These are phyloP conservation scores for Stachybotrys chartarum DNA, from an alignment of 2,329 filamentous ascomycete genomes.

Conservation along the genomic window DNA sequence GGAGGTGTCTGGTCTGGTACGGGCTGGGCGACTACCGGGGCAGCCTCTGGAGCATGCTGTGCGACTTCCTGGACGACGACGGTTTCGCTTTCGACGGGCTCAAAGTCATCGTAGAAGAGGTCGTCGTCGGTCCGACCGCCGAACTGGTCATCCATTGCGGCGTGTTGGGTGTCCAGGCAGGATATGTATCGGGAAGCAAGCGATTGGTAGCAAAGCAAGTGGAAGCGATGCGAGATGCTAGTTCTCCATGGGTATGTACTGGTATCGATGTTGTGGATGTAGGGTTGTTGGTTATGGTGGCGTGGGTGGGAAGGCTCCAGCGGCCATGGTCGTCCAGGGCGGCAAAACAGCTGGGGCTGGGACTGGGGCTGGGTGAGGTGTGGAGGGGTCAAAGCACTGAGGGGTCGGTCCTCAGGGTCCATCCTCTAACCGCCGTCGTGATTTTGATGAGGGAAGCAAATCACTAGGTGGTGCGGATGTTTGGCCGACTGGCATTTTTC, in stretches of 20 bases:
- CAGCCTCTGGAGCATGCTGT: slow-evolving; percentile 9
- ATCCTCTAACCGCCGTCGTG: no score
- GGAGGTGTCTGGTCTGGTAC: slow-evolving; percentile 4
- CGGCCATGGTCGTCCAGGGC: no score
- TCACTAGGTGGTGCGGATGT: no score
- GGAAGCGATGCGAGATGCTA: not conserved
- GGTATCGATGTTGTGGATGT: not conserved
- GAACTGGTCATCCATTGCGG: slow-evolving; percentile 52
- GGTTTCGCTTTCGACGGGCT: slow-evolving; percentile 38
- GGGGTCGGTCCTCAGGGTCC: no score
- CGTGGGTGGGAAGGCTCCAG: no score
- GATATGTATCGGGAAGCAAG: not conserved
- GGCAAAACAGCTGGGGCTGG: no score
- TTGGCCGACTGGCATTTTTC: no score
- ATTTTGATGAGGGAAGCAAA: no score
- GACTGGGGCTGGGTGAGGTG: no score
- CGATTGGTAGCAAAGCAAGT: not conserved
- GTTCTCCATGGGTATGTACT: no score
- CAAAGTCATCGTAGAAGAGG: slow-evolving; percentile 56
- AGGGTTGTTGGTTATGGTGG: not conserved
- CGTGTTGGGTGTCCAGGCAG: not conserved
- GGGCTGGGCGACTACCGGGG: slow-evolving; percentile 5
- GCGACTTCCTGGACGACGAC: slow-evolving; percentile 16
- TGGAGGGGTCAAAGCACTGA: no score
- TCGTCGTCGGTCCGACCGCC: slow-evolving; percentile 55